phyloP scores from a whole-genome alignment of 495 filamentous ascomycete genomes.

The Hyaloscypha hepaticicola region DNA sequence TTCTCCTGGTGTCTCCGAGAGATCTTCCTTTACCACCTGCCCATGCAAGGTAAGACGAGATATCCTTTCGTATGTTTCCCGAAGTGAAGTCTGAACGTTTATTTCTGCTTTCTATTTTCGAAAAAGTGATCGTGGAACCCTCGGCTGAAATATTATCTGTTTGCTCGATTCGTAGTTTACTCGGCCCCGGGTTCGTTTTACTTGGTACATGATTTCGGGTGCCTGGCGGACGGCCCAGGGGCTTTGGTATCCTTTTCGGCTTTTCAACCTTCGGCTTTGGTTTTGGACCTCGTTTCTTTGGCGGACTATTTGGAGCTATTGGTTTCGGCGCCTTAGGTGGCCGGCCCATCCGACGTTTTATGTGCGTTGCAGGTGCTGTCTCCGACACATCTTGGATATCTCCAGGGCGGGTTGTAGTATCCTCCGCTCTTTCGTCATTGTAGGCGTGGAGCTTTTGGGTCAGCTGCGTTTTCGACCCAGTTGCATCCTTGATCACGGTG shows the following conservation, averaged over 20 bases:
- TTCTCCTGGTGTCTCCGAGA: constrained; percentile 5
- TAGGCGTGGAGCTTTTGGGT: too few relatives aligned
- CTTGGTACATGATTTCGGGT: too few relatives aligned
- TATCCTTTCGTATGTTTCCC: neutral
- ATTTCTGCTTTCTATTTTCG: neutral
- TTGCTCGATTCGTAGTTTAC: too few relatives aligned
- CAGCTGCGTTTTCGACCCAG: neutral
- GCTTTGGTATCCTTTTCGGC: neutral
- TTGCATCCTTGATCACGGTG: neutral
- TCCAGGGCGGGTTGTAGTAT: too few relatives aligned
- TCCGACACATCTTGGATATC: too few relatives aligned
- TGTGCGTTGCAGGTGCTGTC: too few relatives aligned
- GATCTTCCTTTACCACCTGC: neutral
- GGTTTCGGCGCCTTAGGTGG: too few relatives aligned
- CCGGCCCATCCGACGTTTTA: too few relatives aligned
- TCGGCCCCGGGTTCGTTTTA: too few relatives aligned
- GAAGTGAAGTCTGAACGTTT: neutral
- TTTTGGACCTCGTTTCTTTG: too few relatives aligned
- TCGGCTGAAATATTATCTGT: neutral
- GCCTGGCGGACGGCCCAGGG: neutral
- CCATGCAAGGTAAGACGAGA: constrained; percentile 2
- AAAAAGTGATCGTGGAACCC: neutral
- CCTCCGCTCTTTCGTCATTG: too few relatives aligned
- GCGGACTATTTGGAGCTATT: neutral
- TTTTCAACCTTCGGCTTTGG: neutral